Percentiles rank a stretch among this genome's conserved stretches.
These are phyloP conservation scores for Taiozyma onychis DNA, from an alignment of 1,139 yeast genomes.

Conservation along the genomic window DNA sequence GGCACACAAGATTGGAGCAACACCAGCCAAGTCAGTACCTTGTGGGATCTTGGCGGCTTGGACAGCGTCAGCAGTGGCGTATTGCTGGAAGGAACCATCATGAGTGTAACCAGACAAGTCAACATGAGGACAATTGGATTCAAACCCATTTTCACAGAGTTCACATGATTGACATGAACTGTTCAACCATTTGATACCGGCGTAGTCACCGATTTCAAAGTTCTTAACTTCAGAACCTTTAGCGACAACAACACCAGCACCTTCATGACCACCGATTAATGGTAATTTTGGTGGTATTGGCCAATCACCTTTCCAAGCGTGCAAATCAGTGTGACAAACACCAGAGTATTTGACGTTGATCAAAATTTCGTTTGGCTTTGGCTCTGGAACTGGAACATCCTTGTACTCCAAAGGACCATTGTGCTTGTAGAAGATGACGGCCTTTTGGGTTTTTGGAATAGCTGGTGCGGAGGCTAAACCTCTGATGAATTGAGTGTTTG, in stretches of 20 bases:
- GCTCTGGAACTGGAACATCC: constrained; percentile 60
- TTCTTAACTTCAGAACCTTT: constrained; percentile 63
- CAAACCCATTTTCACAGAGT: constrained; percentile 61
- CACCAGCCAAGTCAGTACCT: constrained; percentile 65
- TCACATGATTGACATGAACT: constrained; percentile 73
- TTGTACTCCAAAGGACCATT: constrained; percentile 59
- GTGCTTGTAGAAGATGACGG: constrained; percentile 55
- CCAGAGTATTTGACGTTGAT: constrained; percentile 62
- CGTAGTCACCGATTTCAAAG: constrained; percentile 70
- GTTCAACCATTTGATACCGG: constrained; percentile 73
- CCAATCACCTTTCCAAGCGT: constrained; percentile 75
- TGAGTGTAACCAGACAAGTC: constrained; percentile 75
- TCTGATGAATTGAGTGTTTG: constrained; percentile 9
- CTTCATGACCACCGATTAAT: constrained; percentile 80
- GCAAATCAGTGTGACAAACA: constrained; percentile 66
- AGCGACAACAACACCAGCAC: constrained; percentile 79
- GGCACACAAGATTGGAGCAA: constrained; percentile 78
- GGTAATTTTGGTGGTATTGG: constrained; percentile 61
- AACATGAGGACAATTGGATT: constrained; percentile 64
- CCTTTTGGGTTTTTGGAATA: constrained; percentile 59
- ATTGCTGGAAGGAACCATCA: constrained; percentile 82
- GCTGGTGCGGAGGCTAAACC: constrained; percentile 17
- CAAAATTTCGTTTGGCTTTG: constrained; percentile 53
- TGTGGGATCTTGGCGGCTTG: constrained; percentile 77
- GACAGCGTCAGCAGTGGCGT: constrained; percentile 79